Evolutionary conservation across 2,329 filamentous ascomycete genomes (phyloP).

Genomic region (Coniochaeta prunicola): DNA sequence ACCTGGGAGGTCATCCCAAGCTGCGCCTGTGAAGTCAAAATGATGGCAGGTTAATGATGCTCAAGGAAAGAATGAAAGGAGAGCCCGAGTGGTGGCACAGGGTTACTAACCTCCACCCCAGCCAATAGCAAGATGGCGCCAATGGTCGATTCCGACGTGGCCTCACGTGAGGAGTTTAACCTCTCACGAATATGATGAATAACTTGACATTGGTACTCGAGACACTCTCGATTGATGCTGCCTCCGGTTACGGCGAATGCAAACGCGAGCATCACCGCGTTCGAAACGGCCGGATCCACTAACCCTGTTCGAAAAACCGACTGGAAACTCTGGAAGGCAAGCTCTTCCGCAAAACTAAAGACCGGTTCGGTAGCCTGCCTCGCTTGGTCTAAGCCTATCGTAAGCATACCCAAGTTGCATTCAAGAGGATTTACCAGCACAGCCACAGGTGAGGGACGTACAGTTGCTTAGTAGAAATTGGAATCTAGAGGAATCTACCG

Average conservation of each 20-base stretch:
- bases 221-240: constrained; percentile 22
- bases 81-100: neutral
- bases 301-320: constrained; percentile 24
- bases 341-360: constrained; percentile 27
- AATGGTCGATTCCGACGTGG: constrained; percentile 27
- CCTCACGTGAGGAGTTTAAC: constrained; percentile 19
- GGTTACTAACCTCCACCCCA: constrained; percentile 28
- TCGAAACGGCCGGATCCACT: constrained; percentile 28
- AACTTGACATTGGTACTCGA: constrained; percentile 25
- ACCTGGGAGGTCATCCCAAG: constrained; percentile 27
- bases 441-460: neutral
- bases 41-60: constrained; percentile 3
- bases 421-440: too few species aligned
- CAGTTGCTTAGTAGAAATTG: neutral
- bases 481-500: constrained; percentile 1
- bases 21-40: constrained; percentile 24
- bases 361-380: constrained; percentile 23
- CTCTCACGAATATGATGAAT: constrained; percentile 24
- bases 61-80: neutral
- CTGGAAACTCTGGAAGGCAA: constrained; percentile 27
- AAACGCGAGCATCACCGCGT: constrained; percentile 31
- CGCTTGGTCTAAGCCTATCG: constrained; percentile 13
- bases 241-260: constrained; percentile 19
- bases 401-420: neutral
- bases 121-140: constrained; percentile 34